Conservation (phyloP, 345 rosid genomes). For the Litchi chinensis region DNA sequence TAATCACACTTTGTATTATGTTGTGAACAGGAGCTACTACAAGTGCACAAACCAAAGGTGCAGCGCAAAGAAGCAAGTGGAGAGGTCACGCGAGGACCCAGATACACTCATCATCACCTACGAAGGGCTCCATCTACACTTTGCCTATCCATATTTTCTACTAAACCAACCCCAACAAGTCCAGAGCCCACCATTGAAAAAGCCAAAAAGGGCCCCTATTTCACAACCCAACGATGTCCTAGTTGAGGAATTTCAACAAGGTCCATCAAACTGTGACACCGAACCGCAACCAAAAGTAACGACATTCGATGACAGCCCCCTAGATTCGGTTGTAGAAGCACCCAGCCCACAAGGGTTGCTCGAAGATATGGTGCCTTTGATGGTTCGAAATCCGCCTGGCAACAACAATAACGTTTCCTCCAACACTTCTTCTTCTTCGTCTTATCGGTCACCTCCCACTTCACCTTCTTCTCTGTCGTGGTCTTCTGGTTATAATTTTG, state of each 20-base stretch:
- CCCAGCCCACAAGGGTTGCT: slow-evolving; percentile 55
- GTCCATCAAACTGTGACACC: neutral
- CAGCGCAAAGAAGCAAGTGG: slow-evolving; percentile 86
- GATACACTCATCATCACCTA: slow-evolving; percentile 74
- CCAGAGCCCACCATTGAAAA: slow-evolving; percentile 41
- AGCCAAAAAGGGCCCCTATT: slow-evolving; percentile 30
- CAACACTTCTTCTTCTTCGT: slow-evolving; percentile 42
- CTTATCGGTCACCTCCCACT: slow-evolving; percentile 43
- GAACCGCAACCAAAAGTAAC: neutral
- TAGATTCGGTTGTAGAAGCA: slow-evolving; percentile 12
- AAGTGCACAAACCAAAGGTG: slow-evolving; percentile 84
- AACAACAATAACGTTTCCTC: slow-evolving; percentile 21
- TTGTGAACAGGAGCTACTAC: slow-evolving; percentile 71
- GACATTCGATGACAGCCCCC: neutral
- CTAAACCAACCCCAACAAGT: slow-evolving; percentile 23
- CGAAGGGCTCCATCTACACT: slow-evolving; percentile 87
- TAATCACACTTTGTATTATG: neutral
- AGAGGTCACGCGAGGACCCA: slow-evolving; percentile 64
- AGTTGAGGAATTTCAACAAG: slow-evolving; percentile 7
- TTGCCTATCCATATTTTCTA: slow-evolving; percentile 49
- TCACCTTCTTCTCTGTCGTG: slow-evolving; percentile 56
- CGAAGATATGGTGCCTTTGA: slow-evolving; percentile 75
- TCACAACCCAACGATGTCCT: slow-evolving; percentile 16
- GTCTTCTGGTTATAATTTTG: slow-evolving; percentile 39
- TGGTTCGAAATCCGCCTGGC: slow-evolving; percentile 44